Percentiles rank a stretch among this genome's conserved stretches.
Conservation (phyloP, 768 basidiomycete species). For the Leccinum sublutescens region DNA sequence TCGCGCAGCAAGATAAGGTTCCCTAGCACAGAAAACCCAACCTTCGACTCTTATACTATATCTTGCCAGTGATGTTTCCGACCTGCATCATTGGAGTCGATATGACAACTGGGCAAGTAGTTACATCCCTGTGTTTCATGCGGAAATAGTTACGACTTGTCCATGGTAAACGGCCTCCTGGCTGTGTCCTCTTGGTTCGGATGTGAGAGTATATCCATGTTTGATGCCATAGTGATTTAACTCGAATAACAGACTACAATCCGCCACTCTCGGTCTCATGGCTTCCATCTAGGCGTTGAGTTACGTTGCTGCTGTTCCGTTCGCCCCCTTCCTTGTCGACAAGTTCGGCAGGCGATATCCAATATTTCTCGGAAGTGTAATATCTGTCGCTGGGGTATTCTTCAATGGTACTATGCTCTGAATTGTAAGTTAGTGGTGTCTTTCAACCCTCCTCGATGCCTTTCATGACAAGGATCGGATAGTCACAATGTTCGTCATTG, state of each 20-base stretch:
- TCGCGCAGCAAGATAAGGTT: conserved; percentile 41
- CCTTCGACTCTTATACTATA: conserved; percentile 46
- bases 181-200: background rate
- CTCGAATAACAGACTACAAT: background rate
- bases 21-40: conserved; percentile 67
- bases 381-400: background rate
- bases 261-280: background rate
- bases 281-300: background rate
- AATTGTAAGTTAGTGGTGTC: background rate
- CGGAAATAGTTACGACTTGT: background rate
- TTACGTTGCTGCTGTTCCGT: background rate
- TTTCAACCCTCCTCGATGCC: background rate
- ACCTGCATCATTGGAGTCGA: too few relatives aligned
- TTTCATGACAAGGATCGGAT: background rate
- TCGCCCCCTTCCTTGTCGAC: background rate
- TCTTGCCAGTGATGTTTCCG: too few relatives aligned
- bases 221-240: background rate
- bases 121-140: too few relatives aligned
- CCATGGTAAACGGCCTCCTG: background rate
- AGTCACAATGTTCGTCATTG: background rate
- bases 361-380: background rate
- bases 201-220: background rate
- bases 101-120: too few relatives aligned
- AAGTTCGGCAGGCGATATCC: background rate
- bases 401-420: background rate